phyloP scores from a whole-genome alignment of 192 early-diverging fungal genomes.

The Paraglomus brasilianum region DNA sequence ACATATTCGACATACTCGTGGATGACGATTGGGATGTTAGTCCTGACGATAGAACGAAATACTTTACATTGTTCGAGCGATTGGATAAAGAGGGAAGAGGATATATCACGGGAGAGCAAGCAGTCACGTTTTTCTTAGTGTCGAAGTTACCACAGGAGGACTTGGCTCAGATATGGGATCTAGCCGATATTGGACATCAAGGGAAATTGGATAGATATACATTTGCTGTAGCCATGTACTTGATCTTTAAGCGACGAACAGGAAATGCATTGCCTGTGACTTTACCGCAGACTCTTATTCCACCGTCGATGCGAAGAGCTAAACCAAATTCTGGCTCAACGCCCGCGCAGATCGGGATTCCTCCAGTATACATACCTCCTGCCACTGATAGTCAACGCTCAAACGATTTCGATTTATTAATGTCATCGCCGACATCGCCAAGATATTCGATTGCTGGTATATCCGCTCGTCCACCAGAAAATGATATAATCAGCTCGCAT shows the following conservation, averaged over 20 bases:
- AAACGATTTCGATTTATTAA: too few relatives aligned
- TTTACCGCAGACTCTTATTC: slow-evolving; percentile 56
- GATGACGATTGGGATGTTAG: slow-evolving; percentile 70
- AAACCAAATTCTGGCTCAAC: too few relatives aligned
- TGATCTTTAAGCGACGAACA: slow-evolving; percentile 62
- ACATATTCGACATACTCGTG: too few relatives aligned
- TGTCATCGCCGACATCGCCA: neutral
- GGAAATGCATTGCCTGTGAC: slow-evolving; percentile 53
- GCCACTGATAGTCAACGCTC: too few relatives aligned
- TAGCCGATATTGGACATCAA: slow-evolving; percentile 62
- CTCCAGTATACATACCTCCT: too few relatives aligned
- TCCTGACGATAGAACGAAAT: slow-evolving; percentile 69
- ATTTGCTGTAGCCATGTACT: slow-evolving; percentile 80
- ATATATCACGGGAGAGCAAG: slow-evolving; percentile 71
- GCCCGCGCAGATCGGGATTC: too few relatives aligned
- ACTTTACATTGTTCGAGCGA: slow-evolving; percentile 71
- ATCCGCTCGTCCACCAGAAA: slow-evolving; percentile 15
- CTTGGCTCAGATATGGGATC: slow-evolving; percentile 80
- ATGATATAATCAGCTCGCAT: slow-evolving; percentile 50
- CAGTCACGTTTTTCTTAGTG: slow-evolving; percentile 76
- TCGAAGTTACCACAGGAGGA: slow-evolving; percentile 65
- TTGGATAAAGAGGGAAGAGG: slow-evolving; percentile 67
- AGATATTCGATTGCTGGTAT: neutral
- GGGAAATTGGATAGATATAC: slow-evolving; percentile 66
- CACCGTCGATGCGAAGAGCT: slow-evolving; percentile 48